Base-by-base conservation (phyloP, 441 rosid genomes). In the Kokia cookei region DNA sequence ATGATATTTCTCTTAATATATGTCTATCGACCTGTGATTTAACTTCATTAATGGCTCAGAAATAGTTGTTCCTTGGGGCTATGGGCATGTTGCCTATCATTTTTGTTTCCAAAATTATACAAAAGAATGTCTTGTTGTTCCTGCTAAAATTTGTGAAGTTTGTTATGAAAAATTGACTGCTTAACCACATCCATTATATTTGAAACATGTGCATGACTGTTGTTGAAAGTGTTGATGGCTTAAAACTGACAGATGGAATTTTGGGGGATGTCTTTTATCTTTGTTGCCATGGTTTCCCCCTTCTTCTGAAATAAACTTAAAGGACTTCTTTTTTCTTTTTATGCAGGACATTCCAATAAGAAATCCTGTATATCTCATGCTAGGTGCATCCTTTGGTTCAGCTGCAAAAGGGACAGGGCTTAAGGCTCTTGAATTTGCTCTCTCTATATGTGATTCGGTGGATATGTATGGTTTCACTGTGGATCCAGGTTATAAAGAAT, bases 391-490 rank as follows among this genome's bases (percentile, higher is more conserved):
- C 69, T 96, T 96, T 82, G 97, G 99, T 62, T 91, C 99, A 42
- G 97, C 98, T 63, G 97, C 98, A 57, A 96, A 96, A 82, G 98
- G 98, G 76, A 96, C 97, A 73, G 98, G 97, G 77, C 93, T 96
- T 71, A 92, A 92, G 89, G 98, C 99, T 77, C 96, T 93, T 61
- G 99, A 93, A 77, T 96, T 93, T 86, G 93, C 97, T 71, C 94
- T 96, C 26, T 96, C 96, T 19, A 74, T 91, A 1, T 96, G 98
- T 76, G 97, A 93, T 82, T 88, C 90, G 14, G 97, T 93, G 22
- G 97, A 93, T 82, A 93, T 96, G 93, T 93, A 92, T 84, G 98
- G 98, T 80, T 96, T 93, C 82, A 96, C 98, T 4, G 98, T 92
- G 59, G 98, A 93, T 73, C 98, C 98, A 6, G 98, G 98, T 50